Evolutionary conservation across 805 yeast species (phyloP).

Genomic region (Candida sakaeoensis): DNA sequence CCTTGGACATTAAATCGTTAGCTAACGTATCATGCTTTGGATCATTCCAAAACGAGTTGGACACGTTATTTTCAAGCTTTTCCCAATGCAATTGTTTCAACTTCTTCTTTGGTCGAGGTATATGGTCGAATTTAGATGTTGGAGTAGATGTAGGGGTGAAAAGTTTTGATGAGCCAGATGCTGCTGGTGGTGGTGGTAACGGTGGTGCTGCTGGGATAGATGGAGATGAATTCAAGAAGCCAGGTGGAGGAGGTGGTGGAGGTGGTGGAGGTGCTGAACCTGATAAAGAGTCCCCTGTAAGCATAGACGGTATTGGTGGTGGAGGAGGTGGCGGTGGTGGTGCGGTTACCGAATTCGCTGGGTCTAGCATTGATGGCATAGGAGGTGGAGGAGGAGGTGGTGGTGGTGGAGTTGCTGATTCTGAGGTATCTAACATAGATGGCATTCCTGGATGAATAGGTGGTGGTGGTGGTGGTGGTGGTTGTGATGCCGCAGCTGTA

Average conservation of each 20-base stretch:
- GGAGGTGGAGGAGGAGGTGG: slow-evolving; percentile 22
- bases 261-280: slow-evolving; percentile 23
- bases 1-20: slow-evolving; percentile 49
- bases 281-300: slow-evolving; percentile 16
- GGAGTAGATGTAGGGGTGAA: slow-evolving; percentile 20
- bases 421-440: too few species aligned
- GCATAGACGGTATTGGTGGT: slow-evolving; percentile 25
- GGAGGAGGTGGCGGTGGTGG: slow-evolving; percentile 27
- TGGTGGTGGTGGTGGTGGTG: slow-evolving; percentile 22
- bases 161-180: slow-evolving; percentile 11
- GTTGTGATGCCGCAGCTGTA: slow-evolving; percentile 3
- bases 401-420: slow-evolving; percentile 18
- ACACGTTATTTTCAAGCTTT: slow-evolving; percentile 50
- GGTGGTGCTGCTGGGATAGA: slow-evolving; percentile 12
- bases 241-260: slow-evolving; percentile 22
- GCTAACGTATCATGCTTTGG: slow-evolving; percentile 42
- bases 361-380: slow-evolving; percentile 8
- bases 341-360: slow-evolving; percentile 16
- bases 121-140: slow-evolving; percentile 36
- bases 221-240: slow-evolving; percentile 16
- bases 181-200: slow-evolving; percentile 26
- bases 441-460: too few species aligned
- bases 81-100: slow-evolving; percentile 85
- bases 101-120: slow-evolving; percentile 56
- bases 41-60: slow-evolving; percentile 60